Percentiles rank a stretch among this genome's conserved stretches.
Evolutionary conservation across 805 yeast genomes (phyloP).

Genomic region (Brettanomyces nanus): DNA sequence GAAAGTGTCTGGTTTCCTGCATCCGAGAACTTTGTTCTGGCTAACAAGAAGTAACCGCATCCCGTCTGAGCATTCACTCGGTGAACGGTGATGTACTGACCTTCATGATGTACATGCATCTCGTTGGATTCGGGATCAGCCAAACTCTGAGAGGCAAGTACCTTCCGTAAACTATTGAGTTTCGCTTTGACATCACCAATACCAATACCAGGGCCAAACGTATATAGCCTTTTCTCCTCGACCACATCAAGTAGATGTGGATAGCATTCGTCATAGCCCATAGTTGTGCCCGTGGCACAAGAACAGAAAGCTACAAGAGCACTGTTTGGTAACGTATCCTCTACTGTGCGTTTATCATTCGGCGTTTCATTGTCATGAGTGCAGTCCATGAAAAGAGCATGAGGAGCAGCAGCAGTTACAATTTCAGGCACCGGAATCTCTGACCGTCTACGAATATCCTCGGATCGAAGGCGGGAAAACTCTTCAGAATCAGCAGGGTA

Average conservation of each 20-base stretch:
- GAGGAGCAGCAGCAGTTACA: constrained; percentile 68
- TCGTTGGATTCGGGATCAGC: constrained; percentile 60
- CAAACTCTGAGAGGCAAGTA: constrained; percentile 45
- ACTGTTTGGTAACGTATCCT: constrained; percentile 91
- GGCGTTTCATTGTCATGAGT: constrained; percentile 95
- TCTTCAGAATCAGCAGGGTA: constrained; percentile 48
- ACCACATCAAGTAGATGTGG: constrained; percentile 80
- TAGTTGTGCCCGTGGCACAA: constrained; percentile 88
- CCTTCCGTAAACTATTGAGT: constrained; percentile 48
- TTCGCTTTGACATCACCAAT: constrained; percentile 65
- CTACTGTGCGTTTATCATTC: constrained; percentile 80
- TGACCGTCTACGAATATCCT: constrained; percentile 34
- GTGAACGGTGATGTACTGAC: constrained; percentile 85
- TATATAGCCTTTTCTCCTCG: constrained; percentile 58
- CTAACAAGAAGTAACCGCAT: constrained; percentile 79
- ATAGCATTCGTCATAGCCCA: constrained; percentile 90
- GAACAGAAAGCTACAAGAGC: constrained; percentile 90
- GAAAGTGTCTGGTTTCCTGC: constrained; percentile 45
- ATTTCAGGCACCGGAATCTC: constrained; percentile 63
- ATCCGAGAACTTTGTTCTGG: constrained; percentile 66
- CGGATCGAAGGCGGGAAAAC: constrained; percentile 13
- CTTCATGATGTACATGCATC: constrained; percentile 91
- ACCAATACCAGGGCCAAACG: constrained; percentile 65
- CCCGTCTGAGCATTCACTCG: constrained; percentile 79
- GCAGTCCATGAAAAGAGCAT: constrained; percentile 95